Percentiles rank a stretch among this genome's conserved stretches.
phyloP scores from a whole-genome alignment of 805 yeast species.

The Cyberlindnera euphorbiae region DNA sequence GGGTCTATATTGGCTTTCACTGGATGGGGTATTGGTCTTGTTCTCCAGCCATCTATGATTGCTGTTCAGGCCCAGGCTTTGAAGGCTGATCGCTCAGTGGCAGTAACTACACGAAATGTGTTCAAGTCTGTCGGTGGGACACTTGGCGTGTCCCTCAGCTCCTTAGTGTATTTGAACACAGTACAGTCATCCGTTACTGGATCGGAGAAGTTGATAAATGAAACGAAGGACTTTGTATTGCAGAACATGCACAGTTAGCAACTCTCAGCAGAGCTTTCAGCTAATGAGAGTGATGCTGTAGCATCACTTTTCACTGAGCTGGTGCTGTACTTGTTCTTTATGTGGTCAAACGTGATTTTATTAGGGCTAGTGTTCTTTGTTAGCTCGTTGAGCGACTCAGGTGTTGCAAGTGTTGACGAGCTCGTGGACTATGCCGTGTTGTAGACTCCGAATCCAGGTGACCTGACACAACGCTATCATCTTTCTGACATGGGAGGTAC shows the following conservation, averaged over 20 bases:
- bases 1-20: conserved; percentile 30
- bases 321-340: conserved; percentile 8
- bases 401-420: conserved; percentile 8
- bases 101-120: conserved; percentile 52
- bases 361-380: conserved; percentile 7
- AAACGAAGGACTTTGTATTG: conserved; percentile 9
- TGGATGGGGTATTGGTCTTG: conserved; percentile 39
- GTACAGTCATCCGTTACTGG: conserved; percentile 1
- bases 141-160: conserved; percentile 45
- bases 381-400: conserved; percentile 4
- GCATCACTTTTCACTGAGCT: conserved; percentile 6
- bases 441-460: background rate
- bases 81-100: conserved; percentile 51
- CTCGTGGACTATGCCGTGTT: conserved; percentile 1
- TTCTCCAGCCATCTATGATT: conserved; percentile 28
- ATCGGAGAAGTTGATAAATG: conserved; percentile 3
- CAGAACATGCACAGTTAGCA: conserved; percentile 6
- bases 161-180: conserved; percentile 11
- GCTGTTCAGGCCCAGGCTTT: conserved; percentile 52
- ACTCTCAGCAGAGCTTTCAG: background rate
- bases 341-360: conserved; percentile 8
- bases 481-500: too few relatives aligned
- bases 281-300: conserved; percentile 3
- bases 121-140: conserved; percentile 56
- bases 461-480: too few relatives aligned